Conservation (phyloP, 148 eudicot genomes). For the Diospyros lotus region DNA sequence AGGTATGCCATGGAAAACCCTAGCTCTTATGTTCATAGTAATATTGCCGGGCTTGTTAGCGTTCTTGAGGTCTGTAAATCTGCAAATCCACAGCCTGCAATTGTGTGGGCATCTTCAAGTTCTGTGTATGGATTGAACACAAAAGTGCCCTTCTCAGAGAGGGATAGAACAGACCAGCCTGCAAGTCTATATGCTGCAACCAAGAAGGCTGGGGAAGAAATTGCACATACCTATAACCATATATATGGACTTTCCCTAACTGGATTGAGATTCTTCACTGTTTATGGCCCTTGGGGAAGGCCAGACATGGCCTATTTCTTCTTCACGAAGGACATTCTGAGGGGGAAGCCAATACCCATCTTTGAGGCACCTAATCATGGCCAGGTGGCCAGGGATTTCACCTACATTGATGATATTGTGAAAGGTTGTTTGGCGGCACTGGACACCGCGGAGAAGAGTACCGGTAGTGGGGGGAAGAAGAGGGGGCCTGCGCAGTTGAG, state of each 20-base stretch:
- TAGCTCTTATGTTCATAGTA: slow-evolving; percentile 73
- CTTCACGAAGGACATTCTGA: slow-evolving; percentile 70
- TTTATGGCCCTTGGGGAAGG: slow-evolving; percentile 88
- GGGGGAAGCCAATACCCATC: slow-evolving; percentile 57
- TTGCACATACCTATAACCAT: slow-evolving; percentile 82
- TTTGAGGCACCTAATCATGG: slow-evolving; percentile 74
- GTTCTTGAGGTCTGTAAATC: slow-evolving; percentile 68
- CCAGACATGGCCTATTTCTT: slow-evolving; percentile 88
- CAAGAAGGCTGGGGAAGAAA: slow-evolving; percentile 80
- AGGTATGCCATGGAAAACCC: slow-evolving; percentile 85
- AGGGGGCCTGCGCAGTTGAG: slow-evolving; percentile 66
- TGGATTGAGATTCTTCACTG: slow-evolving; percentile 78
- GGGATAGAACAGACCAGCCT: slow-evolving; percentile 78
- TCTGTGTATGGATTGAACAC: slow-evolving; percentile 75
- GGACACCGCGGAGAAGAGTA: slow-evolving; percentile 85
- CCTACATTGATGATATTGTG: slow-evolving; percentile 82
- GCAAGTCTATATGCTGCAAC: slow-evolving; percentile 85
- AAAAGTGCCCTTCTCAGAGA: slow-evolving; percentile 73
- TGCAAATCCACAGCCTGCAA: slow-evolving; percentile 71
- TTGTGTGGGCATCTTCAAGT: slow-evolving; percentile 85
- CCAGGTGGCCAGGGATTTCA: slow-evolving; percentile 72
- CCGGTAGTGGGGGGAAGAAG: slow-evolving; percentile 80
- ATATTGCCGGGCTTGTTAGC: slow-evolving; percentile 73
- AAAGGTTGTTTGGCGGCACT: slow-evolving; percentile 74
- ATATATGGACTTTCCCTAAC: slow-evolving; percentile 67